A percentile compares a stretch with the other conserved stretches of the same genome.
These are phyloP conservation scores for Pinus taeda DNA, from an alignment of 75 land plant genomes.

Conservation along the genomic window DNA sequence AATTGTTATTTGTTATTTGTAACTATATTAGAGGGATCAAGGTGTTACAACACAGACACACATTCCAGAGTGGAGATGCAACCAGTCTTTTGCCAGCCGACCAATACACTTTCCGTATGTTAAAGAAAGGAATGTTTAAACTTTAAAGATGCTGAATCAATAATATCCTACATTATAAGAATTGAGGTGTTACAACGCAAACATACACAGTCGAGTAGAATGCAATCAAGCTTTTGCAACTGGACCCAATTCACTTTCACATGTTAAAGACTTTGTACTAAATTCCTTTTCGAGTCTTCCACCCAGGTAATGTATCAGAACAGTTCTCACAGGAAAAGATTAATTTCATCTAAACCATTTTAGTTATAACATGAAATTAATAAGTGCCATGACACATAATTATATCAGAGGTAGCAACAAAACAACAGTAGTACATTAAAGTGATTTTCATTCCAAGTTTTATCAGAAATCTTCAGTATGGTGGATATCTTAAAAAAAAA, in stretches of 20 bases:
- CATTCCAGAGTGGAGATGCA: too few relatives aligned
- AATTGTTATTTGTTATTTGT: too few relatives aligned
- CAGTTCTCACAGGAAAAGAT: not conserved
- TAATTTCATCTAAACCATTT: not conserved
- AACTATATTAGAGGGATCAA: too few relatives aligned
- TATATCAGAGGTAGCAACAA: not conserved
- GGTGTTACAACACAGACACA: too few relatives aligned
- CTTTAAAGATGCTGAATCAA: not conserved
- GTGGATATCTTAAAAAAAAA: not conserved
- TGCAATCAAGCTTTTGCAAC: not conserved
- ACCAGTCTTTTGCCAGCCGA: too few relatives aligned
- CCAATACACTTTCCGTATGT: too few relatives aligned
- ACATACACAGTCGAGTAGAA: not conserved
- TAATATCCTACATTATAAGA: not conserved
- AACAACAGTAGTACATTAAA: not conserved
- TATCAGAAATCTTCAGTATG: not conserved
- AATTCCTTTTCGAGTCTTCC: not conserved
- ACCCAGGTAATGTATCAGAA: not conserved
- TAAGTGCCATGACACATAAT: not conserved
- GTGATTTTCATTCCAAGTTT: not conserved
- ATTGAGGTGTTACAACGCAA: not conserved
- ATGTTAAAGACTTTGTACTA: not conserved
- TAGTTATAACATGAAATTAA: not conserved
- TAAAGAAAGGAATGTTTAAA: not conserved
- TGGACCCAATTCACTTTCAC: not conserved